Conservation (phyloP, 75 land plant species). For the Azolla pinnata region DNA sequence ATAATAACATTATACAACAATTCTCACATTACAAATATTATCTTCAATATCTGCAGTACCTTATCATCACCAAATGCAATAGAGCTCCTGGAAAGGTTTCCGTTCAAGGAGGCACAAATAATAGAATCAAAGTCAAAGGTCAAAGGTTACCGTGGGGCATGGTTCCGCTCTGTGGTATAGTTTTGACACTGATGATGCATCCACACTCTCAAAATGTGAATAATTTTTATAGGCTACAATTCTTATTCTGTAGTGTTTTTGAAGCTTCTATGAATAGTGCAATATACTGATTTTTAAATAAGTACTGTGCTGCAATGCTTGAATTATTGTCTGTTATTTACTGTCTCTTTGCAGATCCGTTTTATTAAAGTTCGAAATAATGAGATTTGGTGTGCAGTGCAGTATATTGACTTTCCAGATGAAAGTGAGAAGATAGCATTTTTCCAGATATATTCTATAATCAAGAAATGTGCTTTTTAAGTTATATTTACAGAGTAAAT, state of each 20-base stretch:
- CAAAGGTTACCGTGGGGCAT: slow-evolving; percentile 48
- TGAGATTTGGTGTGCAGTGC: slow-evolving; percentile 6
- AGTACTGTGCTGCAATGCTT: no score
- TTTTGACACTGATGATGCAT: no score
- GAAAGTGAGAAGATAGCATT: slow-evolving; percentile 15
- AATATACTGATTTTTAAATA: no score
- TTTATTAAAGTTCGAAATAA: not conserved
- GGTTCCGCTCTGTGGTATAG: slow-evolving; percentile 66
- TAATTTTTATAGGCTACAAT: no score
- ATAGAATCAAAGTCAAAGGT: slow-evolving; percentile 41
- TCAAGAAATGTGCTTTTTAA: not conserved
- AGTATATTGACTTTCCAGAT: slow-evolving; percentile 17
- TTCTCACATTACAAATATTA: no score
- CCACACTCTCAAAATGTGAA: no score
- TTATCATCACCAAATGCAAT: no score
- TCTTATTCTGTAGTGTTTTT: no score
- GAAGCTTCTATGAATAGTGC: not conserved
- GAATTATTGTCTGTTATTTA: not conserved
- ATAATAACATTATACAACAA: no score
- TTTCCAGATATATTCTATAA: no score
- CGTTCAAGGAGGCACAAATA: slow-evolving; percentile 34
- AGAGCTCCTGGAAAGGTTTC: slow-evolving; percentile 16
- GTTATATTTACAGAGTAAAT: not conserved
- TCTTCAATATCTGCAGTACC: no score
- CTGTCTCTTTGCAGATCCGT: not conserved